Evolutionary conservation across 805 yeast genomes (phyloP).

Genomic region (Metschnikowia aberdeeniae): DNA sequence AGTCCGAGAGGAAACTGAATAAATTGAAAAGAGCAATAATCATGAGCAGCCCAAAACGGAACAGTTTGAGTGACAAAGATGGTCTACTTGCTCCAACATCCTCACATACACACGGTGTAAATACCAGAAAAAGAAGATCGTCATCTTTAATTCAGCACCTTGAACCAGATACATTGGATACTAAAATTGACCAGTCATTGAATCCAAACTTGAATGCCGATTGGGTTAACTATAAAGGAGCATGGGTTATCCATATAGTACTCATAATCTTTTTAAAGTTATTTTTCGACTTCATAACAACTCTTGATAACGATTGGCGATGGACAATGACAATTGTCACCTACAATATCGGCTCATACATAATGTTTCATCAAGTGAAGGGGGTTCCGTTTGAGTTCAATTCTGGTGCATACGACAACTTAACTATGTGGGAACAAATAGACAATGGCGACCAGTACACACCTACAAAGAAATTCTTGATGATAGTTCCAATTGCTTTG

Average conservation of each 20-base stretch:
- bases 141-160: constrained; percentile 87
- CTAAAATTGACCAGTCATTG: constrained; percentile 84
- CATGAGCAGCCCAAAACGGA: constrained; percentile 17
- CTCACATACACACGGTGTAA: constrained; percentile 18
- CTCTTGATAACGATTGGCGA: constrained; percentile 74
- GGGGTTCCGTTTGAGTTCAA: constrained; percentile 98
- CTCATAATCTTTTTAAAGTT: constrained; percentile 70
- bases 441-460: constrained; percentile 96
- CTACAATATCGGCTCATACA: constrained; percentile 85
- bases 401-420: constrained; percentile 90
- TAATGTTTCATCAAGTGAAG: constrained; percentile 94
- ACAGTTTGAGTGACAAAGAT: constrained; percentile 14
- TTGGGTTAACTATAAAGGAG: constrained; percentile 96
- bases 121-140: constrained; percentile 57
- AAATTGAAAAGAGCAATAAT: background rate
- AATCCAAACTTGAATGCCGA: constrained; percentile 89
- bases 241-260: constrained; percentile 91
- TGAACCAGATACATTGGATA: constrained; percentile 89
- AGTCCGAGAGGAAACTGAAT: background rate
- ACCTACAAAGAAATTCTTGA: constrained; percentile 88
- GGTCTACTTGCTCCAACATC: constrained; percentile 19
- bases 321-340: constrained; percentile 94
- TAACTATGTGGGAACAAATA: constrained; percentile 98
- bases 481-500: constrained; percentile 88
- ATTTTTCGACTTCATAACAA: constrained; percentile 75